phyloP scores from a whole-genome alignment of 2,329 filamentous ascomycete genomes.

The Arthrobotrys sphaeroides region DNA sequence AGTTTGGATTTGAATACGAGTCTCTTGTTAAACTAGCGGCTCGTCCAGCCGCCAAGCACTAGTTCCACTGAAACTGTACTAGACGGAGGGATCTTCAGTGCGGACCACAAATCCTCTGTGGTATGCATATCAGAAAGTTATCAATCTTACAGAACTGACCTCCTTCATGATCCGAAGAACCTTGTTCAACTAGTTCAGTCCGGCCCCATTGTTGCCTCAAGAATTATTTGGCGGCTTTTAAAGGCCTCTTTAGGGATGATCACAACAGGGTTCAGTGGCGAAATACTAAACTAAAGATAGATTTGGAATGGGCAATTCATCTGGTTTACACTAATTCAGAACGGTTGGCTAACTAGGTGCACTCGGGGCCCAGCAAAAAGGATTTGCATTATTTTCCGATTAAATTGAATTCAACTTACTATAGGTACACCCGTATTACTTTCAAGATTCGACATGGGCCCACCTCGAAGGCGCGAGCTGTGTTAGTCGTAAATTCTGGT shows the following conservation, averaged over 20 bases:
- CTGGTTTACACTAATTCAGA: background rate
- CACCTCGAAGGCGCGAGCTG: constrained; percentile 2
- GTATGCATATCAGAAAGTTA: constrained; percentile 9
- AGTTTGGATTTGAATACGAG: constrained; percentile 30
- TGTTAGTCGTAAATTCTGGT: constrained; percentile 21
- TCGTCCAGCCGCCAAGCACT: constrained; percentile 26
- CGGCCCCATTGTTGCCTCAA: constrained; percentile 8
- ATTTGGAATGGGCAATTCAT: constrained; percentile 6
- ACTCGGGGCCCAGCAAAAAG: background rate
- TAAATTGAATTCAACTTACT: background rate
- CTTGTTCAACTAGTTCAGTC: constrained; percentile 2
- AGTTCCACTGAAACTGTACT: background rate
- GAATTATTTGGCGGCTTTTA: constrained; percentile 2
- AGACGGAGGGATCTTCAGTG: constrained; percentile 1
- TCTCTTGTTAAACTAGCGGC: constrained; percentile 29
- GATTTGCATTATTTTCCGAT: constrained; percentile 47
- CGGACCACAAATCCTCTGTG: constrained; percentile 4
- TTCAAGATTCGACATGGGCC: background rate
- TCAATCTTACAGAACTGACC: background rate
- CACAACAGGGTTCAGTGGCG: background rate
- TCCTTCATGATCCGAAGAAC: background rate
- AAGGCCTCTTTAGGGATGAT: constrained; percentile 1
- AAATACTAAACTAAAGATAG: constrained; percentile 3
- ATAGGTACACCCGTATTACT: background rate
- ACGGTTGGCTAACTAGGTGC: too few species aligned